A percentile compares a stretch with the other conserved stretches of the same genome.
Conservation (phyloP, 2,329 filamentous ascomycete species). For the Pseudogymnoascus sp. region DNA sequence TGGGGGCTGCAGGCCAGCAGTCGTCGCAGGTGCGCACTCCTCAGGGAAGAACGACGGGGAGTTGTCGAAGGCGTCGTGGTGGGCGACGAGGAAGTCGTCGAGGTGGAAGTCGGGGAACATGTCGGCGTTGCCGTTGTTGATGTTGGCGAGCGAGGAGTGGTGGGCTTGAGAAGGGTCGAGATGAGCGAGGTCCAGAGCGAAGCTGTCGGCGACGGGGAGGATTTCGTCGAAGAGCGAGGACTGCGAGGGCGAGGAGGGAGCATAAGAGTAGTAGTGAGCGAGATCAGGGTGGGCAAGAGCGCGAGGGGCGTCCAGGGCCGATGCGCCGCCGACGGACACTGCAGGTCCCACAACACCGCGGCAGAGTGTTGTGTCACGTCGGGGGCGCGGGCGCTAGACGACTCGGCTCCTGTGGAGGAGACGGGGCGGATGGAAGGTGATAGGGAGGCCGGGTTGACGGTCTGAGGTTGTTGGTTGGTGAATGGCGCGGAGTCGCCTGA, state of each 20-base stretch:
- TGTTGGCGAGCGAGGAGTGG: slow-evolving; percentile 34
- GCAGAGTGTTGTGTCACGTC: slow-evolving; percentile 99
- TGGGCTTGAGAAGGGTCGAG: slow-evolving; percentile 36
- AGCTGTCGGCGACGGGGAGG: slow-evolving; percentile 64
- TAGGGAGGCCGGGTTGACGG: slow-evolving; percentile 54
- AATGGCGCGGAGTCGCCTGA: slow-evolving; percentile 31
- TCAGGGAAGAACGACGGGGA: slow-evolving; percentile 11
- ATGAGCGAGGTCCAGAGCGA: slow-evolving; percentile 61
- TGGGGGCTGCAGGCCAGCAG: slow-evolving; percentile 67
- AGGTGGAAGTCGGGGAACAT: slow-evolving; percentile 37
- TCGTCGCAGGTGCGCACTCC: slow-evolving; percentile 30
- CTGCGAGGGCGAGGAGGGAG: slow-evolving; percentile 64
- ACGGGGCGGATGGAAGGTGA: slow-evolving; percentile 49
- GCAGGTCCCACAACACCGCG: slow-evolving; percentile 99
- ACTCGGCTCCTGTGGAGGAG: slow-evolving; percentile 30
- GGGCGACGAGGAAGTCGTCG: slow-evolving; percentile 35
- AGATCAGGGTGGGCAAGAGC: slow-evolving; percentile 58
- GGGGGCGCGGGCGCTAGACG: slow-evolving; percentile 40
- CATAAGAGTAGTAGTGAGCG: slow-evolving; percentile 63
- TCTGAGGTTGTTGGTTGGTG: slow-evolving; percentile 36
- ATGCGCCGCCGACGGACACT: slow-evolving; percentile 75
- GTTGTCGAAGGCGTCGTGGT: slow-evolving; percentile 3
- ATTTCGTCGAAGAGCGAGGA: slow-evolving; percentile 67
- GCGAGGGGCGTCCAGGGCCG: slow-evolving; percentile 37
- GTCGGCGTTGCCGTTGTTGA: slow-evolving; percentile 36